Evolutionary conservation across 1,139 yeast genomes (phyloP), one percentile per base, ranked within the genome.

Genomic region (Kodamaea arcana): DNA sequence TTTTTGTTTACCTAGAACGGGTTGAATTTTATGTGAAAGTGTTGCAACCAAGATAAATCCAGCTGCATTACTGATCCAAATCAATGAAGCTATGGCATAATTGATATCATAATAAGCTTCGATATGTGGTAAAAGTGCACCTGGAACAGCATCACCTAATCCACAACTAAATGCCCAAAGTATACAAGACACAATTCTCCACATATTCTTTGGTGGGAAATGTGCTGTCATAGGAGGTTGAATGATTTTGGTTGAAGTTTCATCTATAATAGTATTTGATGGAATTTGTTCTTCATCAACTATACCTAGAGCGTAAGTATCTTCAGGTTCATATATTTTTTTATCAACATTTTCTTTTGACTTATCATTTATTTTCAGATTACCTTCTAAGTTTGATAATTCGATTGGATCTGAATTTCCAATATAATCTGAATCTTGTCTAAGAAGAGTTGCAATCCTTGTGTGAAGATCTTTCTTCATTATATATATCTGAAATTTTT

Each of bases 141-240:
- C 78, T 1, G 75, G 67, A 0, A 73, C 65, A 12, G 74, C 72
- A 47, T 71, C 76, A 29, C 60, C 52, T 35, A 64, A 56, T 0
- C 75, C 75, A 27, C 38, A 33, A 17, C 41, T 44, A 27, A 69
- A 50, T 9, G 59, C 50, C 75, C 78, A 75, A 5, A 52, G 12
- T 24, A 69, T 56, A n/a, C 62, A 46, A 4, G 75, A 58, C 3
- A 59, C 34, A 10, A 75, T 54, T 35, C 82, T 55, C 60, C 64
- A 65, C 25, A 47, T 40, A 44, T 73, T 75, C 31, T 47, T 58
- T n/a, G 71, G 64, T 0, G 80, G 78, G 41, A 70, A 64, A 14
- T 36, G 27, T 24, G 56, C 32, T 1, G 64, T 48, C 65, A 62
- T 58, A 15, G 39, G 38, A 12, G 30, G 9, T 17, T 29, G 7